Conservation (phyloP, 345 rosid genomes). For the Lagerstroemia speciosa region DNA sequence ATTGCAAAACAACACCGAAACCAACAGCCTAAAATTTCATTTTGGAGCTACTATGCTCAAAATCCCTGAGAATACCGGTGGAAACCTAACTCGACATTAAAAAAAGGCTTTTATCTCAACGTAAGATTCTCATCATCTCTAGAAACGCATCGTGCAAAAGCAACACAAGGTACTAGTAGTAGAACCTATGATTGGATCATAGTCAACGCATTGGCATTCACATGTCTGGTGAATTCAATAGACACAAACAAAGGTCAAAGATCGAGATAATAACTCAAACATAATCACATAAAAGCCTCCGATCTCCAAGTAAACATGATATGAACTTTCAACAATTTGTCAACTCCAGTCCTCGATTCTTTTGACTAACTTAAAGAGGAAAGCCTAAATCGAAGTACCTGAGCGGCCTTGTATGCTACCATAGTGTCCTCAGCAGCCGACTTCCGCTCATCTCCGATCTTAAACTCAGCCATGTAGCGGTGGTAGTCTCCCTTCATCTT, state of each 20-base stretch:
- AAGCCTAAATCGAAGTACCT: slow-evolving; percentile 28
- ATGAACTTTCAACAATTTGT: not conserved
- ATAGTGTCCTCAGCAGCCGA: slow-evolving; percentile 93
- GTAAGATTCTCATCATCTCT: not conserved
- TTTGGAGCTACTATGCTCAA: not conserved
- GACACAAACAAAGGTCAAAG: not conserved
- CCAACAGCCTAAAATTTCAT: not conserved
- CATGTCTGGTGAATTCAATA: not conserved
- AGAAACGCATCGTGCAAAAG: not conserved
- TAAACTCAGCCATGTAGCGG: slow-evolving; percentile 89
- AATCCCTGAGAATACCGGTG: not conserved
- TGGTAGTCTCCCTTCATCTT: slow-evolving; percentile 98
- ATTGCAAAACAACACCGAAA: not conserved
- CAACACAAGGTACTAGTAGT: not conserved
- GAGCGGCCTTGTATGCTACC: slow-evolving; percentile 88
- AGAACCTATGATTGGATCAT: not conserved
- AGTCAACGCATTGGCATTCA: not conserved
- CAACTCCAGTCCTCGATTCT: too few species aligned
- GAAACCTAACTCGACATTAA: not conserved
- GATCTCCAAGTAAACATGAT: not conserved
- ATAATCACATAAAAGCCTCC: not conserved
- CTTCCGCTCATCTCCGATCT: slow-evolving; percentile 78
- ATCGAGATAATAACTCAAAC: not conserved
- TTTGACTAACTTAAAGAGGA: too few species aligned
- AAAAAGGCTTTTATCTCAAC: not conserved